A percentile compares a stretch with the other conserved stretches of the same genome.
phyloP scores from a whole-genome alignment of 495 filamentous ascomycete species.

The Xylaria venustula region DNA sequence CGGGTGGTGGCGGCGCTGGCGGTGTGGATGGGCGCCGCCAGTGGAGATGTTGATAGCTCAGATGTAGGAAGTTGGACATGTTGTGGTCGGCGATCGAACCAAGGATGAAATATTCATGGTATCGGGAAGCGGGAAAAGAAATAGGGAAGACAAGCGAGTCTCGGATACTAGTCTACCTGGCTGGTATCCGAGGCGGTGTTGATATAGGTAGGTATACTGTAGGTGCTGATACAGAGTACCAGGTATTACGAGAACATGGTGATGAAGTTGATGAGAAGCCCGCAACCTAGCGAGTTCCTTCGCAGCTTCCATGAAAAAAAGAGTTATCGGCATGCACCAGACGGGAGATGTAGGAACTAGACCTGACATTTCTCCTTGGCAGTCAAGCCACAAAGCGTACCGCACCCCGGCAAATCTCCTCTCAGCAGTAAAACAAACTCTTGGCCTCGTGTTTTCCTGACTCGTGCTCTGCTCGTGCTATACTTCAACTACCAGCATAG shows the following conservation, averaged over 20 bases:
- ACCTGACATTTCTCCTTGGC: background rate
- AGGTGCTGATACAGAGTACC: too few relatives aligned
- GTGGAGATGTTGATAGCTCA: constrained; percentile 29
- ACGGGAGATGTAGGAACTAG: background rate
- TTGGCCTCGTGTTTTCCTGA: background rate
- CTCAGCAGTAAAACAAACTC: background rate
- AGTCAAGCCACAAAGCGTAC: background rate
- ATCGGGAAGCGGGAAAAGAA: background rate
- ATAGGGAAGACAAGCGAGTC: too few relatives aligned
- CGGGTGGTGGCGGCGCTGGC: constrained; percentile 26
- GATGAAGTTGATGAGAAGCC: too few relatives aligned
- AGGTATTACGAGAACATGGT: too few relatives aligned
- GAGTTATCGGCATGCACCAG: too few relatives aligned
- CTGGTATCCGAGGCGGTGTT: too few relatives aligned
- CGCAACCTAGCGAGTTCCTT: too few relatives aligned
- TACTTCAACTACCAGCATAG: too few relatives aligned
- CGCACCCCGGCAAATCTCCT: background rate
- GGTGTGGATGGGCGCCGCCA: constrained; percentile 21
- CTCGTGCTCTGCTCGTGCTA: background rate
- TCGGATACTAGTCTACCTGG: too few relatives aligned
- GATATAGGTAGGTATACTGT: too few relatives aligned
- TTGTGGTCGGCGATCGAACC: background rate
- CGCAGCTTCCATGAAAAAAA: too few relatives aligned
- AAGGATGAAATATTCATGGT: background rate
- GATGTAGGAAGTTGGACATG: constrained; percentile 15